These are phyloP conservation scores for Ilex asprella DNA, from an alignment of 257 asterid species.

Conservation along the genomic window DNA sequence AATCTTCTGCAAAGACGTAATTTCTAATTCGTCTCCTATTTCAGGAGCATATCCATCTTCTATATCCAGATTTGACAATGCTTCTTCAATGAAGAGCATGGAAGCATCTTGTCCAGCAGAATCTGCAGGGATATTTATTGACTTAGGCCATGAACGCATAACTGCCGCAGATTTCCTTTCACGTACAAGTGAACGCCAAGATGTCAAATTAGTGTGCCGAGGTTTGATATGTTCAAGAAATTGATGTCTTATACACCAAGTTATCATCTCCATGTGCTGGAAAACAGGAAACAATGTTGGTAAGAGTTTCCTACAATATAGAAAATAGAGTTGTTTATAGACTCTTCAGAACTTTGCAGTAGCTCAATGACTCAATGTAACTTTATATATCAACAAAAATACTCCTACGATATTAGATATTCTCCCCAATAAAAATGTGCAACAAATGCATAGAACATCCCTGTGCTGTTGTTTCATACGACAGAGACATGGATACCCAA, in stretches of 20 bases:
- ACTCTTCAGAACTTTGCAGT: too few relatives aligned
- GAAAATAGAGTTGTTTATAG: too few relatives aligned
- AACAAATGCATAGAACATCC: too few relatives aligned
- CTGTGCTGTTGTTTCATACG: too few relatives aligned
- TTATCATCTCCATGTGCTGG: constrained; percentile 86
- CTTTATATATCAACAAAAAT: too few relatives aligned
- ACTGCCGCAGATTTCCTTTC: constrained; percentile 73
- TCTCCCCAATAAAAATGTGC: too few relatives aligned
- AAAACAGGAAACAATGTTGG: constrained; percentile 9
- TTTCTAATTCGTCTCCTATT: constrained; percentile 40
- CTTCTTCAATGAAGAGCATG: constrained; percentile 85
- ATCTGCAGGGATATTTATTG: constrained; percentile 27
- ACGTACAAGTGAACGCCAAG: constrained; percentile 56
- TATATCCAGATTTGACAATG: constrained; percentile 68
- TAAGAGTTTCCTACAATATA: too few relatives aligned
- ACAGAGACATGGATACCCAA: too few relatives aligned
- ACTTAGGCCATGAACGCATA: constrained; percentile 79
- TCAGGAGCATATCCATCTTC: constrained; percentile 42
- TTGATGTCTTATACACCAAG: constrained; percentile 80
- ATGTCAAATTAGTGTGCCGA: constrained; percentile 42
- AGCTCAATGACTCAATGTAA: too few relatives aligned
- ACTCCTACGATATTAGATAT: too few relatives aligned
- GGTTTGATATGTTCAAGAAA: constrained; percentile 59
- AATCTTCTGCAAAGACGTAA: constrained; percentile 38
- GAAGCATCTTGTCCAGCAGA: constrained; percentile 28